Conservation (phyloP, 2,329 filamentous ascomycete species). For the Fonsecaea nubica region DNA sequence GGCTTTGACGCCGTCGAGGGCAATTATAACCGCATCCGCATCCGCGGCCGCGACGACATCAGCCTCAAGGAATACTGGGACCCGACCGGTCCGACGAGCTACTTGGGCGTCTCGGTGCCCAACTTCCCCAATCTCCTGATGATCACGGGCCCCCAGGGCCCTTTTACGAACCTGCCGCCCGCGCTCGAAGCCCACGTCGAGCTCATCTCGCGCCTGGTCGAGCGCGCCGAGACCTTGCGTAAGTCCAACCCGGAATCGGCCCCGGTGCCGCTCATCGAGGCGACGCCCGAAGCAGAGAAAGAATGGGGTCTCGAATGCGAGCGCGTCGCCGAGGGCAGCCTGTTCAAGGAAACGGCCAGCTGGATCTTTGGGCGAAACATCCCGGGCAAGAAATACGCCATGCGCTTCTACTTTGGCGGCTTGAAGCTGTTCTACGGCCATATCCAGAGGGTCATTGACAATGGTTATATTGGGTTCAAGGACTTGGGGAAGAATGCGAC, state of each 20-base stretch:
- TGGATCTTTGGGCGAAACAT: constrained; percentile 64
- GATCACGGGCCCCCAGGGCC: constrained; percentile 62
- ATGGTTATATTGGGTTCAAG: constrained; percentile 28
- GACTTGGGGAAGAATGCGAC: neutral
- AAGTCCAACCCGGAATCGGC: constrained; percentile 39
- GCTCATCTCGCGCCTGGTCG: constrained; percentile 54
- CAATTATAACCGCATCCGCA: constrained; percentile 42
- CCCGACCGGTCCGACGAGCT: constrained; percentile 42
- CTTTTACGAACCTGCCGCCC: constrained; percentile 63
- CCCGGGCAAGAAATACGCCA: constrained; percentile 55
- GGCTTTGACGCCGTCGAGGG: constrained; percentile 48
- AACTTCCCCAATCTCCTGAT: constrained; percentile 59
- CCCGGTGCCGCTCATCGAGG: constrained; percentile 53
- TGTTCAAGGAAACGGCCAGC: constrained; percentile 59
- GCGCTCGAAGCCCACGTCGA: constrained; percentile 62
- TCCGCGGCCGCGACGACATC: constrained; percentile 42
- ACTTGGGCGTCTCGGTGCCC: constrained; percentile 51
- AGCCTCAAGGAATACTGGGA: constrained; percentile 46
- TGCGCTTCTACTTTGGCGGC: constrained; percentile 37
- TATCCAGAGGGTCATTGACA: constrained; percentile 29
- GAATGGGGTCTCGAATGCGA: constrained; percentile 59
- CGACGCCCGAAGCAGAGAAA: constrained; percentile 54
- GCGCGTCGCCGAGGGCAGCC: constrained; percentile 40
- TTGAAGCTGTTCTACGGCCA: constrained; percentile 30
- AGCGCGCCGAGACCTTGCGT: constrained; percentile 51